Base-by-base conservation (phyloP, 495 filamentous ascomycete genomes). In the Copromyces sp. region DNA sequence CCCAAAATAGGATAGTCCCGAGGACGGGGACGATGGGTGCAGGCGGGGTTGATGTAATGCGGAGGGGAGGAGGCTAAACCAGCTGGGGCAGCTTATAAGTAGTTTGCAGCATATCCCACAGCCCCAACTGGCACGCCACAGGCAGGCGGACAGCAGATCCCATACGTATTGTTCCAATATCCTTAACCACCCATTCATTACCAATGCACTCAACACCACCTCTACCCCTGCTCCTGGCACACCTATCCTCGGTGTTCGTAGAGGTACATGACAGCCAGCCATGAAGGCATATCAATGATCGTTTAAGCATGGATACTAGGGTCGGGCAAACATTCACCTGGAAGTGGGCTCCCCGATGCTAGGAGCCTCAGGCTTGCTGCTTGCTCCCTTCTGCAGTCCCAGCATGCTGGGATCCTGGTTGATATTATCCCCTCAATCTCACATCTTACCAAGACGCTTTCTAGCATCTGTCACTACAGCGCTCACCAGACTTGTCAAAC, bases 41-140 rank as follows among this genome's bases (percentile, higher is more conserved):
- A 32, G 53, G 42, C 42, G 61, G 65, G 38, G 38, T 73, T 70
- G 41, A 65, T 24, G 24, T 53, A 40, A 65, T 71, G 73, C 35
- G 72, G 73, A 71, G 68, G 2, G 73, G 70, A 77, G 72, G 44
- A 70, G 68, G 72, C 45, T 75, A 71, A 41, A 47, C 72, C 70
- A 74, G 70, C 73, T 72, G 77, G 70, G 68, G 71, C 72, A 75
- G 69, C 73, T 69, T 78, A 74, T 76, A 68, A 73, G 71, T 70
- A 65, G 53, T 65, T 73, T 59, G 73, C 39, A 68, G 71, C 69
- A 69, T 69, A 72, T 24, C 65, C 73, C 73, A 65, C 29, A 11
- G 53, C 14, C 24, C 53, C 53, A 6, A 65, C 29, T 65, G 29
- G 53, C 6, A 65, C 29, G 29, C 47, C 47, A 59, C 47, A 20